Conservation (phyloP, 805 yeast genomes). For the Wickerhamiella vanderwaltii region DNA sequence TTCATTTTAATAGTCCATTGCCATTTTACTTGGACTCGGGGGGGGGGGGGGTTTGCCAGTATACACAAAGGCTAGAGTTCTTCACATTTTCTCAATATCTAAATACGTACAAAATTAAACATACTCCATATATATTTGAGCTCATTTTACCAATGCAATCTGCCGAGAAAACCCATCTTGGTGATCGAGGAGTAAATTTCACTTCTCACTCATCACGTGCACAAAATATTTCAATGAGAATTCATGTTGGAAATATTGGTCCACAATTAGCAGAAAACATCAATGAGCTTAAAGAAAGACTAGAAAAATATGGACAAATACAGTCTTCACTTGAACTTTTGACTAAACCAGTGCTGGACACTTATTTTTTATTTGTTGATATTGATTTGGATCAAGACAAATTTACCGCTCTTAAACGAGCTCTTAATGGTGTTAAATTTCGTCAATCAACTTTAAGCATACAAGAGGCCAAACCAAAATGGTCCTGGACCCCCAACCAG, state of each 20-base stretch:
- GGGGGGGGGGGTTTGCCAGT: too few relatives aligned
- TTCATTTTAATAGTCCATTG: too few relatives aligned
- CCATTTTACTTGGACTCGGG: too few relatives aligned
- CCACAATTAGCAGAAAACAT: conserved; percentile 35
- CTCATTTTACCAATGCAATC: too few relatives aligned
- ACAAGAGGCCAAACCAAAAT: conserved; percentile 48
- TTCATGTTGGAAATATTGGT: conserved; percentile 64
- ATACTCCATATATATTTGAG: too few relatives aligned
- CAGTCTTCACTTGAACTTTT: conserved; percentile 37
- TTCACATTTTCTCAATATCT: too few relatives aligned
- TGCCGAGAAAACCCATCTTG: too few relatives aligned
- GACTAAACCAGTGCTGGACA: conserved; percentile 43
- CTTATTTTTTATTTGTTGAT: conserved; percentile 54
- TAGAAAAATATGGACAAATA: conserved; percentile 51
- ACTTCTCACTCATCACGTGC: too few relatives aligned
- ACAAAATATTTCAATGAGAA: conserved; percentile 25
- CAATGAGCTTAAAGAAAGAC: conserved; percentile 40
- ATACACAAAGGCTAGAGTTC: too few relatives aligned
- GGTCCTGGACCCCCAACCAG: conserved; percentile 31
- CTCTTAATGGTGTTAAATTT: conserved; percentile 59
- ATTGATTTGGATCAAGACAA: conserved; percentile 38
- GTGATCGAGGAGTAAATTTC: too few relatives aligned
- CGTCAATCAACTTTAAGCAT: conserved; percentile 60
- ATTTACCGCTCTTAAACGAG: conserved; percentile 38
- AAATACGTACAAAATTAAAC: too few relatives aligned